Conservation (phyloP, 495 filamentous ascomycete species). For the Xylona heveae region DNA sequence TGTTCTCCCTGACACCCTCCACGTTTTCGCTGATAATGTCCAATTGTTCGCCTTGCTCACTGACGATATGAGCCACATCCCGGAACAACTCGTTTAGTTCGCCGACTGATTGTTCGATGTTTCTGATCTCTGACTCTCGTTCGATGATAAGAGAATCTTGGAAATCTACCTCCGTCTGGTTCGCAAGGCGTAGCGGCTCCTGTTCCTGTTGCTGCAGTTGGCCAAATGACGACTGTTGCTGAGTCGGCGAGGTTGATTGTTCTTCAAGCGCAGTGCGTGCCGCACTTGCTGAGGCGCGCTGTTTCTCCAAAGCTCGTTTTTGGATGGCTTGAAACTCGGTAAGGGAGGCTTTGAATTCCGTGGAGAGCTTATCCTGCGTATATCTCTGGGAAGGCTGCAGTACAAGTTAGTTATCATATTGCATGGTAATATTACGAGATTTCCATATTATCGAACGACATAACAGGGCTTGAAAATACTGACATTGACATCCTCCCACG, state of each 20-base stretch:
- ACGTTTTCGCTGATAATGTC: slow-evolving; percentile 83
- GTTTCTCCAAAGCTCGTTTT: slow-evolving; percentile 73
- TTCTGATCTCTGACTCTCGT: slow-evolving; percentile 86
- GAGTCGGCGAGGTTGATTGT: slow-evolving; percentile 12
- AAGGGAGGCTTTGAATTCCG: slow-evolving; percentile 72
- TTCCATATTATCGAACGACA: slow-evolving; percentile 6
- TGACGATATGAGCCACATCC: slow-evolving; percentile 90
- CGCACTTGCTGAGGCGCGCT: slow-evolving; percentile 65
- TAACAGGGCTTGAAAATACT: slow-evolving; percentile 11
- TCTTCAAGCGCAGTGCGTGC: slow-evolving; percentile 54
- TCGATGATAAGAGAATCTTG: slow-evolving; percentile 89
- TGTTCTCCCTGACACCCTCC: slow-evolving; percentile 54
- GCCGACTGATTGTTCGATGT: slow-evolving; percentile 88
- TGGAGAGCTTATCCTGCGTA: slow-evolving; percentile 81
- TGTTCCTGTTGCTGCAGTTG: slow-evolving; percentile 39
- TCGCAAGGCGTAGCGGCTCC: slow-evolving; percentile 58
- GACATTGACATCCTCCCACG: slow-evolving; percentile 86
- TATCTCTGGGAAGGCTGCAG: slow-evolving; percentile 76
- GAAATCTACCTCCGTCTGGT: slow-evolving; percentile 93
- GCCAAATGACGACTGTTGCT: slow-evolving; percentile 29
- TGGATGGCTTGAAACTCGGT: slow-evolving; percentile 82
- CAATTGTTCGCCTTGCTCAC: slow-evolving; percentile 75
- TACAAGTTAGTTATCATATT: not conserved
- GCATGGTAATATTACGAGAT: not conserved
- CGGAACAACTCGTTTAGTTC: slow-evolving; percentile 93